phyloP scores from a whole-genome alignment of 495 filamentous ascomycete species.

The Neurospora hispaniola region DNA sequence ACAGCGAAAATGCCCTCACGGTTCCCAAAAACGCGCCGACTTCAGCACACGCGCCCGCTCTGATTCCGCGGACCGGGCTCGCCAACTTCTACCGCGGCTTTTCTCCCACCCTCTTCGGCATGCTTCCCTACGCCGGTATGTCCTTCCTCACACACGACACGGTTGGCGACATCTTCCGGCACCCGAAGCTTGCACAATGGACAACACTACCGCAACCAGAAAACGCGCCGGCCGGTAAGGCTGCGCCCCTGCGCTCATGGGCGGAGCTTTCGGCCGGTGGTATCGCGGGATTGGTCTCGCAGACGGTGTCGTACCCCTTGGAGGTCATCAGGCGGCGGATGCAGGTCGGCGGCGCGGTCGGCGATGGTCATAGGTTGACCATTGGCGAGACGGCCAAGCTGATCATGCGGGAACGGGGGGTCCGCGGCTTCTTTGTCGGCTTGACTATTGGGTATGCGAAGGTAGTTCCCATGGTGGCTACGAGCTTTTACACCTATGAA shows the following conservation, averaged over 20 bases:
- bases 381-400: conserved; percentile 66
- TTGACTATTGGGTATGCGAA: conserved; percentile 92
- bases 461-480: conserved; percentile 82
- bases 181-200: conserved; percentile 50
- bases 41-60: conserved; percentile 18
- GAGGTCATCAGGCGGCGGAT: conserved; percentile 87
- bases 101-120: conserved; percentile 75
- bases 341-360: conserved; percentile 92
- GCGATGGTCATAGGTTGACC: conserved; percentile 67
- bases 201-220: conserved; percentile 45
- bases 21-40: conserved; percentile 11
- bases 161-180: conserved; percentile 67
- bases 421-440: conserved; percentile 83
- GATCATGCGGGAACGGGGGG: conserved; percentile 66
- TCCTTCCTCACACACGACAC: conserved; percentile 97
- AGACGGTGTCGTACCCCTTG: conserved; percentile 85
- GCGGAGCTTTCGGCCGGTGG: conserved; percentile 81
- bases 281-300: conserved; percentile 73
- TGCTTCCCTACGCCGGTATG: conserved; percentile 92
- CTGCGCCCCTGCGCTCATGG: conserved; percentile 57
- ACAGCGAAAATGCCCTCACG: conserved; percentile 48
- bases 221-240: conserved; percentile 44
- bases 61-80: conserved; percentile 55
- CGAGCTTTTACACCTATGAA: conserved; percentile 70
- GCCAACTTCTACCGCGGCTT: conserved; percentile 95